Evolutionary conservation across 306 rosid species (phyloP).

Genomic region (Citrullus mucosospermus): DNA sequence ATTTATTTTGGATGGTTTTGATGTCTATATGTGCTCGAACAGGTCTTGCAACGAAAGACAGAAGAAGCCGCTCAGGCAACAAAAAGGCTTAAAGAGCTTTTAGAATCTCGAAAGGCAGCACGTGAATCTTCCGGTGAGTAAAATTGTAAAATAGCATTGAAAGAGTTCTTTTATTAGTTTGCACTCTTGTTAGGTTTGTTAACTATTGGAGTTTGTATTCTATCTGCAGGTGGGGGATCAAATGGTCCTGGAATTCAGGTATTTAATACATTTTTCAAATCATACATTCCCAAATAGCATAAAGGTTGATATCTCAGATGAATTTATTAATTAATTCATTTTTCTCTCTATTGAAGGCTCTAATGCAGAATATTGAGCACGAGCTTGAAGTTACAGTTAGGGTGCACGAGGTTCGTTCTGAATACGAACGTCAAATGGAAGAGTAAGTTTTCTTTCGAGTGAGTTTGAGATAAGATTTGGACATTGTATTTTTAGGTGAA

Average conservation of each 20-base stretch:
- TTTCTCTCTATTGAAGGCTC: constrained; percentile 40
- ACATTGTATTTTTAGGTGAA: neutral
- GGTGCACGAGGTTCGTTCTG: constrained; percentile 87
- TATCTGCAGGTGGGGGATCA: constrained; percentile 28
- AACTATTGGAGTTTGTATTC: constrained; percentile 7
- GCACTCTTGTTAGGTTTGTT: neutral
- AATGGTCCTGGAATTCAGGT: constrained; percentile 87
- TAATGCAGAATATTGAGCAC: constrained; percentile 81
- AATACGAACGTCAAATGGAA: constrained; percentile 81
- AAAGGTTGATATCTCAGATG: neutral
- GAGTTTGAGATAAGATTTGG: neutral
- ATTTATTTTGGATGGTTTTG: constrained; percentile 8
- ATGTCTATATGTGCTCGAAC: neutral
- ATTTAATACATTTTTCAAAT: constrained; percentile 1
- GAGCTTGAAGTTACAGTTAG: constrained; percentile 91
- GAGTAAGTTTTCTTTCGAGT: constrained; percentile 38
- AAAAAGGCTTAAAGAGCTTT: constrained; percentile 78
- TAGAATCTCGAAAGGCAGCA: constrained; percentile 72
- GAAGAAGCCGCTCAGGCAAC: constrained; percentile 94
- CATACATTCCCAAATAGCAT: neutral
- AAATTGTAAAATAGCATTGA: neutral
- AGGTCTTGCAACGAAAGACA: constrained; percentile 94
- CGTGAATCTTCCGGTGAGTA: constrained; percentile 54
- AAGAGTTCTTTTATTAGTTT: neutral
- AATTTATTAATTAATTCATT: neutral